A percentile compares a stretch with the other conserved stretches of the same genome.
Evolutionary conservation across 495 filamentous ascomycete genomes (phyloP).

Genomic region (Penicillium cinerascens): DNA sequence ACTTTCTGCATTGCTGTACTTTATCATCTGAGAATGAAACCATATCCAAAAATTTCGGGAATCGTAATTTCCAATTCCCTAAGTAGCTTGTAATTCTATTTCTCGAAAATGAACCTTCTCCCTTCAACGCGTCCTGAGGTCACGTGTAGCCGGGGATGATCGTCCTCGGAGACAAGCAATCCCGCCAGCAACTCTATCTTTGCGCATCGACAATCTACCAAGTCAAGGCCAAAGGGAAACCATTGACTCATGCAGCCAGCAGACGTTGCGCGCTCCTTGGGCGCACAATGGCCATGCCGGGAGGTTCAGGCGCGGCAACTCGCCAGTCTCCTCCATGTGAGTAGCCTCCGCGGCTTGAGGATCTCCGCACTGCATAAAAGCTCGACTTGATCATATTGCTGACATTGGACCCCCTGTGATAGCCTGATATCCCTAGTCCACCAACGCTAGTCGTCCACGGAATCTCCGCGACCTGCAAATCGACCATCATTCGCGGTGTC

Average conservation of each 20-base stretch:
- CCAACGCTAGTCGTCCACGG: conserved; percentile 75
- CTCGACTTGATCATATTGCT: not conserved
- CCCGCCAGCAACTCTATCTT: not conserved
- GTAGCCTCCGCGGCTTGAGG: conserved; percentile 16
- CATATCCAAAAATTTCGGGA: not conserved
- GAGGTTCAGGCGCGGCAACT: conserved; percentile 62
- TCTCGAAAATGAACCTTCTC: not conserved
- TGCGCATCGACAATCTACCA: not conserved
- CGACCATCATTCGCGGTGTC: conserved; percentile 59
- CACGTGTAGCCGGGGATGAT: conserved; percentile 9
- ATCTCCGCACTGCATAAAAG: not conserved
- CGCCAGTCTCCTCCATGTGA: conserved; percentile 58
- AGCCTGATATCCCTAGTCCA: conserved; percentile 44
- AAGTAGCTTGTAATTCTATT: not conserved
- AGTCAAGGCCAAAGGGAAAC: not conserved
- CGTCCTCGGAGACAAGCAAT: not conserved
- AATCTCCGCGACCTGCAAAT: conserved; percentile 91
- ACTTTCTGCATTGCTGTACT: conserved; percentile 17
- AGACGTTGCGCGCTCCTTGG: conserved; percentile 40
- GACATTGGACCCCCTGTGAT: not conserved
- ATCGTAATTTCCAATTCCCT: not conserved
- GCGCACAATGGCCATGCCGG: conserved; percentile 58
- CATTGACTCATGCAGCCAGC: conserved; percentile 30
- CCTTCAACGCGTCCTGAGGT: conserved; percentile 7
- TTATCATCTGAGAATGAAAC: conserved; percentile 14